Conservation (phyloP, 805 yeast genomes). For the Yueomyces sp. region DNA sequence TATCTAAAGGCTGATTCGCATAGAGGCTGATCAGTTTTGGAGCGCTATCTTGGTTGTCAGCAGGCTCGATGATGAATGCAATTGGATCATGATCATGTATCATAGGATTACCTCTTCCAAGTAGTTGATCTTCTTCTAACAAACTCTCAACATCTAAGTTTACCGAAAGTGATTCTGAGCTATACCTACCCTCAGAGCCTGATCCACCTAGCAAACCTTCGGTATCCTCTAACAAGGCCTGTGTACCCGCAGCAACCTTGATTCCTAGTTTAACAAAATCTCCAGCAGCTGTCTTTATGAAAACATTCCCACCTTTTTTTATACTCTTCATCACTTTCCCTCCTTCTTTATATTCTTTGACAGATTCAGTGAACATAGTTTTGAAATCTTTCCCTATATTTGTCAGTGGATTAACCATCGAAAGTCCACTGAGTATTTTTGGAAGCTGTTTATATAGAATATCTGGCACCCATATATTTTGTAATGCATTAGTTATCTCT, state of each 20-base stretch:
- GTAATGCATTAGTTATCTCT: conserved; percentile 39
- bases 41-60: conserved; percentile 5
- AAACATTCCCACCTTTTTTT: conserved; percentile 60
- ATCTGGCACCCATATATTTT: conserved; percentile 79
- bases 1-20: conserved; percentile 67
- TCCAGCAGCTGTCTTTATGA: conserved; percentile 66
- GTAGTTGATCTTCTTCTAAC: conserved; percentile 24
- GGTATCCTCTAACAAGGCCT: conserved; percentile 61
- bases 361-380: conserved; percentile 59
- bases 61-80: conserved; percentile 17
- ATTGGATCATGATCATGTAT: conserved; percentile 19
- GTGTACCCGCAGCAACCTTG: conserved; percentile 79
- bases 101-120: conserved; percentile 23
- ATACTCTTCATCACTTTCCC: conserved; percentile 56
- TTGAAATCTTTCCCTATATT: conserved; percentile 68
- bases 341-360: conserved; percentile 61
- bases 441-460: conserved; percentile 68
- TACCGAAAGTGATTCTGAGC: conserved; percentile 3
- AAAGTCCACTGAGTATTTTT: conserved; percentile 72
- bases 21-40: conserved; percentile 49
- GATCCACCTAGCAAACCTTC: conserved; percentile 70
- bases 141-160: conserved; percentile 12
- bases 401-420: conserved; percentile 67
- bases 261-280: conserved; percentile 76
- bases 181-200: conserved; percentile 39